These are phyloP conservation scores for Aspergillus leporis DNA, from an alignment of 495 filamentous ascomycete genomes.

Conservation along the genomic window DNA sequence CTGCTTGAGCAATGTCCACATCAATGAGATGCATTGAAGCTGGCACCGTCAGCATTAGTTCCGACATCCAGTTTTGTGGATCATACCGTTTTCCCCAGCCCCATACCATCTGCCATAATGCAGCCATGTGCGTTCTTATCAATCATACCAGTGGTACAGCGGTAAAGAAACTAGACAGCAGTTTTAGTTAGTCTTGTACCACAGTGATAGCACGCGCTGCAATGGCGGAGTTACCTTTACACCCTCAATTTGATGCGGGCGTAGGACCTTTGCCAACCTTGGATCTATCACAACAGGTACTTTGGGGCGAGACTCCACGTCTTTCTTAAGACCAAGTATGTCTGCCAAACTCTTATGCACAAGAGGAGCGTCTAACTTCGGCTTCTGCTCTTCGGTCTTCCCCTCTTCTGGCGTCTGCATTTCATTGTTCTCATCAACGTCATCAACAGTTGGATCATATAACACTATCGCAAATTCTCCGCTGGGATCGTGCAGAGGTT, in stretches of 20 bases:
- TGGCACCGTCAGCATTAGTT: conserved; percentile 39
- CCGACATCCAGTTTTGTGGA: neutral
- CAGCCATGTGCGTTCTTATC: conserved; percentile 94
- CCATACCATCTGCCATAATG: conserved; percentile 99
- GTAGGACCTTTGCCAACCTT: conserved; percentile 81
- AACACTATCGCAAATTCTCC: conserved; percentile 97
- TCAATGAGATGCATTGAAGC: conserved; percentile 75
- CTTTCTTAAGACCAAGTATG: conserved; percentile 92
- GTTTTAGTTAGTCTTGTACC: conserved; percentile 8
- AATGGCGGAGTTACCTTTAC: conserved; percentile 62
- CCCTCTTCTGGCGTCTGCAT: conserved; percentile 52
- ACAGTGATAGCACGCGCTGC: neutral
- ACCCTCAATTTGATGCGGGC: conserved; percentile 97
- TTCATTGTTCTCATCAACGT: conserved; percentile 60
- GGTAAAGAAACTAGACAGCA: conserved; percentile 74
- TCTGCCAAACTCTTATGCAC: conserved; percentile 95
- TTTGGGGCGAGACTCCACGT: conserved; percentile 74
- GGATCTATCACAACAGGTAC: conserved; percentile 98
- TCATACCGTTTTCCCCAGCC: conserved; percentile 86
- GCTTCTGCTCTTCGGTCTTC: conserved; percentile 47
- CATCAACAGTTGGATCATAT: conserved; percentile 93
- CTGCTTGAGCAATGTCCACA: conserved; percentile 97
- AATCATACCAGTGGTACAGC: conserved; percentile 88
- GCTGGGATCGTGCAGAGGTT: conserved; percentile 89
- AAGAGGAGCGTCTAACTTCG: conserved; percentile 73